phyloP scores from a whole-genome alignment of 2,329 filamentous ascomycete genomes.

The Chaetomiaceae sp. region DNA sequence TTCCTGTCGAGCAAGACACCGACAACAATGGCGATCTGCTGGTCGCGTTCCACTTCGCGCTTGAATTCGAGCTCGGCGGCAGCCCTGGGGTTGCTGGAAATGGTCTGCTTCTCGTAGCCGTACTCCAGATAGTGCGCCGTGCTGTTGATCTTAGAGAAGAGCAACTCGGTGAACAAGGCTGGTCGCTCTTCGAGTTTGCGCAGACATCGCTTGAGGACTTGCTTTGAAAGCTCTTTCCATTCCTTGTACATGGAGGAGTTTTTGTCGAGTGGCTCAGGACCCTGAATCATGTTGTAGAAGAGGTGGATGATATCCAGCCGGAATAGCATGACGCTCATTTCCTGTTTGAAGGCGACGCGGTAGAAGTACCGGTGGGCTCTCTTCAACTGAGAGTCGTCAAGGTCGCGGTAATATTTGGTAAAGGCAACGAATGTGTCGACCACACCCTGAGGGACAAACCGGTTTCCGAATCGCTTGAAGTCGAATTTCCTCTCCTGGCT shows the following conservation, averaged over 20 bases:
- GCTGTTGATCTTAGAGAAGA: conserved; percentile 86
- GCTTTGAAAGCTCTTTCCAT: conserved; percentile 84
- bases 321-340: conserved; percentile 83
- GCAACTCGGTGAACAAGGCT: conserved; percentile 80
- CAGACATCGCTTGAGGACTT: conserved; percentile 75
- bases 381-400: conserved; percentile 77
- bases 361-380: conserved; percentile 92
- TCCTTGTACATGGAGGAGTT: conserved; percentile 69
- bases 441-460: conserved; percentile 78
- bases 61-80: conserved; percentile 83
- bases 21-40: conserved; percentile 76
- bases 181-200: conserved; percentile 83
- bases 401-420: conserved; percentile 72
- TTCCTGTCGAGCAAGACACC: conserved; percentile 75
- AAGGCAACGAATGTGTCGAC: conserved; percentile 86
- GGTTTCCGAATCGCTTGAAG: conserved; percentile 75
- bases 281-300: conserved; percentile 88
- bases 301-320: conserved; percentile 86
- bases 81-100: conserved; percentile 59
- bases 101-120: conserved; percentile 76
- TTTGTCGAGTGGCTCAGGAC: conserved; percentile 69
- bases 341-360: conserved; percentile 89
- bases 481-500: conserved; percentile 89
- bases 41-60: conserved; percentile 60
- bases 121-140: conserved; percentile 87